Conservation (phyloP, 306 rosid genomes). For the Inga oerstediana region DNA sequence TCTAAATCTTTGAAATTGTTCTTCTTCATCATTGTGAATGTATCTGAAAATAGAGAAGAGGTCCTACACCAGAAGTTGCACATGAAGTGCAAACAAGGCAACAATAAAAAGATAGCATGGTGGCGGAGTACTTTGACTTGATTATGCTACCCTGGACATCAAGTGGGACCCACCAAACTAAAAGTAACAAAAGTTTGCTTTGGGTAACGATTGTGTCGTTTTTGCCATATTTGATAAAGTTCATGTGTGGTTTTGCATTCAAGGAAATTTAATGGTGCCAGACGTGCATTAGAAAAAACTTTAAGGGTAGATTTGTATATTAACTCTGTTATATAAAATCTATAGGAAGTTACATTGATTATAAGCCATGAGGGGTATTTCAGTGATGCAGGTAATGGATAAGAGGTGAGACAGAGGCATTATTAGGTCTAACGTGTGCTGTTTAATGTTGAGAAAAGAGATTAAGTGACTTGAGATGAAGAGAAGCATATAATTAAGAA, state of each 20-base stretch:
- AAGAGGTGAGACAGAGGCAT: constrained; percentile 8
- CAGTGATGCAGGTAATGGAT: constrained; percentile 5
- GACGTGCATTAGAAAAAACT: too few species aligned
- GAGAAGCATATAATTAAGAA: constrained; percentile 19
- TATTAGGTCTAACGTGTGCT: constrained; percentile 29
- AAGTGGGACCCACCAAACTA: too few species aligned
- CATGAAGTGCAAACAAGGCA: too few species aligned
- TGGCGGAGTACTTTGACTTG: too few species aligned
- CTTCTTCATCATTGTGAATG: constrained; percentile 38
- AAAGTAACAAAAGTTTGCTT: too few species aligned
- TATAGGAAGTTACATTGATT: background rate
- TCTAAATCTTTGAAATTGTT: constrained; percentile 49
- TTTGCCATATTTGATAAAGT: background rate
- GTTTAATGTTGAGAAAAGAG: constrained; percentile 16
- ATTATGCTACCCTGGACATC: too few species aligned
- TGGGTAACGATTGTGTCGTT: too few species aligned
- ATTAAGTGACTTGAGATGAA: constrained; percentile 31
- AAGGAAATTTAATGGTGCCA: background rate
- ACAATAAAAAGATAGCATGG: too few species aligned
- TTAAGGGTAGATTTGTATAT: background rate
- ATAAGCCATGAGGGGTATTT: background rate
- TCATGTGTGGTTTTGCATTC: background rate
- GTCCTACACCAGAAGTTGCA: background rate
- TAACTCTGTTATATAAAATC: too few species aligned
- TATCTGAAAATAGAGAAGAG: background rate